phyloP scores from a whole-genome alignment of 202 grass and related monocot genomes.

The Bolboschoenoplectus hybrid region DNA sequence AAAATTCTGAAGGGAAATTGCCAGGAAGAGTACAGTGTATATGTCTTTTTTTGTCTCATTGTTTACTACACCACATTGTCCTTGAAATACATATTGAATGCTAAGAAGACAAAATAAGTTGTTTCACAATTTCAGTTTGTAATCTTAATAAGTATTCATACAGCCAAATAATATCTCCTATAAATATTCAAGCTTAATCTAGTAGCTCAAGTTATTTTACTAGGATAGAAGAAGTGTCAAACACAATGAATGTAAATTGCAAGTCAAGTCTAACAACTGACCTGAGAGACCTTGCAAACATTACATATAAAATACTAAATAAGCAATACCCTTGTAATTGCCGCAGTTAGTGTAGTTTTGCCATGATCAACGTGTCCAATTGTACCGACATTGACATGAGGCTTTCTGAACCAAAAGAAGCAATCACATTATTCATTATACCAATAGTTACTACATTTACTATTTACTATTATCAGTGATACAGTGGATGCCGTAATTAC shows the following conservation, averaged over 20 bases:
- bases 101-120: not conserved
- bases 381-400: slow-evolving; percentile 97
- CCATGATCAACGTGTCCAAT: slow-evolving; percentile 99
- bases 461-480: not conserved
- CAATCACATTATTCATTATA: slow-evolving; percentile 33
- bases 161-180: not conserved
- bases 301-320: not conserved
- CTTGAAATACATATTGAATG: slow-evolving; percentile 3
- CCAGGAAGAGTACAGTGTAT: too few relatives aligned
- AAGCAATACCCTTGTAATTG: slow-evolving; percentile 84
- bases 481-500: not conserved
- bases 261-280: not conserved
- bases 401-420: slow-evolving; percentile 65
- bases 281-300: not conserved
- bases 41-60: not conserved
- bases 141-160: slow-evolving; percentile 13
- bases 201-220: not conserved
- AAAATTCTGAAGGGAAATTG: not conserved
- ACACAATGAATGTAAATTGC: not conserved
- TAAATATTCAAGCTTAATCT: not conserved
- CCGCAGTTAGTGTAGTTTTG: slow-evolving; percentile 95
- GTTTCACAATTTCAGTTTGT: not conserved
- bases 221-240: not conserved
- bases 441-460: not conserved
- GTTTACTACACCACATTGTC: not conserved